Evolutionary conservation across 805 yeast species (phyloP).

Genomic region (Metschnikowia amazonensis): DNA sequence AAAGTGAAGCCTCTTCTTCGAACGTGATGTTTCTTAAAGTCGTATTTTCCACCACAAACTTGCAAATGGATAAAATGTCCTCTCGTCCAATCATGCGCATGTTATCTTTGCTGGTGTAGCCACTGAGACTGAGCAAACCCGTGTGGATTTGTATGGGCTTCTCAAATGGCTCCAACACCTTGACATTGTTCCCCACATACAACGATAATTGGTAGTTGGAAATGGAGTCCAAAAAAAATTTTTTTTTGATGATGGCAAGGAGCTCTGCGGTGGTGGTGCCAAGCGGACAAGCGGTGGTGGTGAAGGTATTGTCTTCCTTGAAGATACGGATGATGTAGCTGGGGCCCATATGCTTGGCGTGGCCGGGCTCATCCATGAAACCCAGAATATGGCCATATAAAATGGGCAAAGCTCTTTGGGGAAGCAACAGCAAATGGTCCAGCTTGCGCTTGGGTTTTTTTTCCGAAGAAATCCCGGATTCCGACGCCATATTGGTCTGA

Average conservation of each 20-base stretch:
- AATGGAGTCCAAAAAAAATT: constrained; percentile 66
- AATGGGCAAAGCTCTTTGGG: constrained; percentile 25
- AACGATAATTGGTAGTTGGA: constrained; percentile 75
- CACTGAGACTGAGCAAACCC: constrained; percentile 67
- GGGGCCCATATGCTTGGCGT: constrained; percentile 23
- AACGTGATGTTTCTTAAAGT: constrained; percentile 56
- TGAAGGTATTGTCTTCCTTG: constrained; percentile 78
- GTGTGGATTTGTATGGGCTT: constrained; percentile 76
- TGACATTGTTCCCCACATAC: constrained; percentile 70
- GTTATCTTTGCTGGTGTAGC: constrained; percentile 74
- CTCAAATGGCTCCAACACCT: constrained; percentile 68
- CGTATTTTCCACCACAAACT: constrained; percentile 67
- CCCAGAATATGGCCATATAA: constrained; percentile 27
- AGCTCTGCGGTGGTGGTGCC: constrained; percentile 76
- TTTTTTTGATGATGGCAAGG: constrained; percentile 65
- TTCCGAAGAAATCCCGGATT: too few species aligned
- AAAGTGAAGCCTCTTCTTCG: constrained; percentile 66
- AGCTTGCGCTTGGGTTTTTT: constrained; percentile 9
- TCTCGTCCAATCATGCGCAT: constrained; percentile 76
- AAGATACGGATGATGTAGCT: constrained; percentile 65
- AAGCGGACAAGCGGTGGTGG: constrained; percentile 75
- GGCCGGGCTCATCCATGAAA: neutral
- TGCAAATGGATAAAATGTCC: constrained; percentile 77
- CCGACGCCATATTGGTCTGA: too few species aligned
- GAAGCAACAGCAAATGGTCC: constrained; percentile 11